phyloP scores from a whole-genome alignment of 257 asterid species.

The Solanum etuberosum region DNA sequence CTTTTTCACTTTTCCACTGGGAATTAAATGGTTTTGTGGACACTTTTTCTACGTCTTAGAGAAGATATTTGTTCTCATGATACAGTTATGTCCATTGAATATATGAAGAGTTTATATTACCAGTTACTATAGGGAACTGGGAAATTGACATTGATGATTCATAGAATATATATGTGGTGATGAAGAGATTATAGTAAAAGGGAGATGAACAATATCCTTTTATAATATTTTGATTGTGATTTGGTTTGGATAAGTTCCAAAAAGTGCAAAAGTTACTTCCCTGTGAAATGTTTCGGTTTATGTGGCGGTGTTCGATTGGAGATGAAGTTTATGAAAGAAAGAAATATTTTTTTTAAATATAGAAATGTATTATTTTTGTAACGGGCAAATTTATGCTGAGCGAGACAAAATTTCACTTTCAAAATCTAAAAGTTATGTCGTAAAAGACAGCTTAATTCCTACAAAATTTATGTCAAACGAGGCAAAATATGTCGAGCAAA shows the following conservation, averaged over 20 bases:
- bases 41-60: not conserved
- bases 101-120: not conserved
- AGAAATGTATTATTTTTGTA: no score
- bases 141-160: not conserved
- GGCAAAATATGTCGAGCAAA: fast-evolving
- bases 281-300: not conserved
- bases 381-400: not conserved
- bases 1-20: not conserved
- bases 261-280: not conserved
- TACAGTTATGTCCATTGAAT: not conserved
- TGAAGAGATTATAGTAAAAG: not conserved
- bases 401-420: not conserved
- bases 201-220: not conserved
- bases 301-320: not conserved
- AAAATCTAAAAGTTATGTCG: not conserved
- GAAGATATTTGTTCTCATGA: not conserved
- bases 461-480: no score
- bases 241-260: not conserved
- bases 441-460: not conserved
- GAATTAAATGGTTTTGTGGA: not conserved
- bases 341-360: not conserved
- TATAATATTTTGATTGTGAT: not conserved
- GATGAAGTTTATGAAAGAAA: not conserved
- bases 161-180: not conserved
- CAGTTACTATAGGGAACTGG: not conserved